Evolutionary conservation across 768 basidiomycete species (phyloP).

Genomic region (Mycena albidolilacea): DNA sequence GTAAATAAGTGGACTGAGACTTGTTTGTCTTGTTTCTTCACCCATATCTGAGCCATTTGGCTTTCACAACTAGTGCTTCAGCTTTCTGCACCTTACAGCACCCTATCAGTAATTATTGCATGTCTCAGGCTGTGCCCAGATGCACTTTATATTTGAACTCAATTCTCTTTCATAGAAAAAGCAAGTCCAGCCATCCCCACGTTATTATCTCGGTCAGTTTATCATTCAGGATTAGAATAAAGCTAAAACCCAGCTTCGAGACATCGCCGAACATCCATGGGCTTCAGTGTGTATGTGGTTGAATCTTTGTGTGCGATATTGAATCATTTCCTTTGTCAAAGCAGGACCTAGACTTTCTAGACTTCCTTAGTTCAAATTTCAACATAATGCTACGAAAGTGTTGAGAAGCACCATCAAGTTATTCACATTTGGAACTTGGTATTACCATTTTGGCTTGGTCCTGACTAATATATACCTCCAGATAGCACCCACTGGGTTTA

Average conservation of each 20-base stretch:
- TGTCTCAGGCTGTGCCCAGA: no score
- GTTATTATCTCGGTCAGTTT: neutral
- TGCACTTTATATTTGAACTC: no score
- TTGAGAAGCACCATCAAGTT: neutral
- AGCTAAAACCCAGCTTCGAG: neutral
- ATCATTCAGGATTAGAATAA: neutral
- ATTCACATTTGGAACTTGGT: neutral
- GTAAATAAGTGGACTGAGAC: no score
- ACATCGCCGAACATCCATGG: neutral
- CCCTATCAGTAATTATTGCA: no score
- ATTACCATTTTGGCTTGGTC: neutral
- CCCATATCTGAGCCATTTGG: no score
- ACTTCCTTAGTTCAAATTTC: neutral
- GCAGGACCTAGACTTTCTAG: conserved; percentile 1
- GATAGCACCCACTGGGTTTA: neutral
- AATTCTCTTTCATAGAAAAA: no score
- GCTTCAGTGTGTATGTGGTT: neutral
- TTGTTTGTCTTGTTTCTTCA: no score
- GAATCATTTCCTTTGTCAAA: neutral
- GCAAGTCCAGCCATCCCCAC: neutral
- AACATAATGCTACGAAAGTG: neutral
- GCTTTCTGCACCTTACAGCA: no score
- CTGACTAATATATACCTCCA: neutral
- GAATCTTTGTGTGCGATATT: neutral
- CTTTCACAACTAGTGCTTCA: no score